Base-by-base conservation (phyloP, 2,329 filamentous ascomycete genomes). In the Exophiala sp. region DNA sequence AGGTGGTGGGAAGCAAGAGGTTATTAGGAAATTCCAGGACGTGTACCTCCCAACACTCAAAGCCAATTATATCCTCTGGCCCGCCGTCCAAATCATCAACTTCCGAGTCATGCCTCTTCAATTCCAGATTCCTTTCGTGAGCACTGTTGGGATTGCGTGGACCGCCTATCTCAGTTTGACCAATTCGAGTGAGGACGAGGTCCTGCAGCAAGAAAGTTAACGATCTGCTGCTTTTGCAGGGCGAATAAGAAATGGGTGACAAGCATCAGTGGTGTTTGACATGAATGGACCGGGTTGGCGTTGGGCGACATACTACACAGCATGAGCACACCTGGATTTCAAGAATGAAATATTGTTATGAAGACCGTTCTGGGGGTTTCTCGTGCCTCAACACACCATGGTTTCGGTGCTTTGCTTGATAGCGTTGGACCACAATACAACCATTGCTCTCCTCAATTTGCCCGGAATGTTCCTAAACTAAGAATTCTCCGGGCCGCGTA, bases 41-140 rank as follows among this genome's bases (percentile, higher is more conserved):
- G 90, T 97, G 70, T 98, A 95, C 66, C 69, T 96, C 50, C 89
- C 91, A 11, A 91, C 93, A 7, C 75, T 98, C 59, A 95, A 96
- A 75, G 90, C 91, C 60, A 98, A 98, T 71, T 98, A 85, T 63
- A 75, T 95, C 61, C 79, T 98, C 19, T 98, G 93, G 93, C 93
- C 93, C 19, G 81, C 86, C 4, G 93, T 98, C 38, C 93, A 98
- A 72, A 83, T 97, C 57, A 79, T 98, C 72, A 98, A 98, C 74
- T 98, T 98, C 73, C 81, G 91, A 23, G 67, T 97, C 60, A 88
- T 98, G 76, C 93, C 93, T 11, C 84, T 97, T 46, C 90, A 95
- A 66, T 95, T 93, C 68, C 93, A 98, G 70, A 85, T 98, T 70
- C 91, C 91, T 1, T 97, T 98, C 65, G 91, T 96, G 7, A 96